Percentiles rank a stretch among this genome's conserved stretches.
phyloP scores from a whole-genome alignment of 2,329 filamentous ascomycete species.

The Fusarium praegraminearum region DNA sequence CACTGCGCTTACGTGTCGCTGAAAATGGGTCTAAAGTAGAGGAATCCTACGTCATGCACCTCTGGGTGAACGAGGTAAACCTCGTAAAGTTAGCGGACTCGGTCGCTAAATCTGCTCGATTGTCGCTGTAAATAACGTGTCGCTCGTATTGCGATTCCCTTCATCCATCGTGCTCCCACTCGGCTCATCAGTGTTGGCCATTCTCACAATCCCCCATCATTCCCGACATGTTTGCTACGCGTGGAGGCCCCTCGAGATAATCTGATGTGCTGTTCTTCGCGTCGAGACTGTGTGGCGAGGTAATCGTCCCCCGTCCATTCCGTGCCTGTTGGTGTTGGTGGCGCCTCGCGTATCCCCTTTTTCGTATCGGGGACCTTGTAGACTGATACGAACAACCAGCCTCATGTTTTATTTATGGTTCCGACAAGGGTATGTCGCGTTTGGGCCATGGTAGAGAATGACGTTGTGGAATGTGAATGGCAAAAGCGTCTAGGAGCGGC shows the following conservation, averaged over 20 bases:
- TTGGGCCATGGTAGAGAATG: neutral
- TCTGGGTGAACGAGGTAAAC: neutral
- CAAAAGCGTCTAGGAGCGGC: neutral
- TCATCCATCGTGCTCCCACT: neutral
- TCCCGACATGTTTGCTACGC: neutral
- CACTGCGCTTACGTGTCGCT: constrained; percentile 24
- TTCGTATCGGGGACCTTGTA: neutral
- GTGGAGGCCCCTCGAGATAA: too few species aligned
- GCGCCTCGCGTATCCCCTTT: neutral
- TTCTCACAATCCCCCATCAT: neutral
- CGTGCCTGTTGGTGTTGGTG: neutral
- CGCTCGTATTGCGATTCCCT: neutral
- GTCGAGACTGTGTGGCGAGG: neutral
- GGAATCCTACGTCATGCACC: constrained; percentile 25
- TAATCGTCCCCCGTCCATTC: neutral
- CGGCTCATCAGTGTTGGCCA: neutral
- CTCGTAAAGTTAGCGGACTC: neutral
- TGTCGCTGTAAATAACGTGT: neutral
- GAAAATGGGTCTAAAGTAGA: neutral
- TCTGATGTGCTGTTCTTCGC: neutral
- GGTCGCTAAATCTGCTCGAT: neutral
- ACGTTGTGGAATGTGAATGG: neutral
- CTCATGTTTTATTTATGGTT: neutral
- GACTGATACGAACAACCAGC: neutral
- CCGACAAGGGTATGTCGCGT: neutral